Base-by-base conservation (phyloP, 345 rosid genomes). In the Clarkia xantiana region DNA sequence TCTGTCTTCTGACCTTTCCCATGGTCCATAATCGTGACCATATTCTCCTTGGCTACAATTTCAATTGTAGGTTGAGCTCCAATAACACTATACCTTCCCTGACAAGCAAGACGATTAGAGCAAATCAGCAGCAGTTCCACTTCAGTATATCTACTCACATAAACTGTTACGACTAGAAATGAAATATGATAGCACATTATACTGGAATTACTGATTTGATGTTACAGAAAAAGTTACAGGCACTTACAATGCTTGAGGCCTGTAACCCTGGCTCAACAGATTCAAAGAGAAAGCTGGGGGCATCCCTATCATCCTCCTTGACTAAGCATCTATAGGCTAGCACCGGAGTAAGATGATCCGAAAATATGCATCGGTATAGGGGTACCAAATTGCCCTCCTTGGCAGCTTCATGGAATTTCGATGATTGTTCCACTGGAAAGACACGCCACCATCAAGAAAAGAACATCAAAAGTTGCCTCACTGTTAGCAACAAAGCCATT, bases 21-120 rank as follows among this genome's bases (percentile, higher is more conserved):
- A 54, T 90, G 94, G 58, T 90, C 87, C 94, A 86, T 67, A 34
- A 81, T 61, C 4, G 96, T 79, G 45, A 90, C 96, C 70, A 76
- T 65, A 56, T 83, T 83, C 53, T 79, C 96, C 68, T 77, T 86
- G 1, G 89, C 94, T 17, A 86, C 77, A 1, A 90, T 82, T 47
- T 90, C 97, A 2, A 90, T 78, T 3, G 84, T 76, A 0, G 97
- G 97, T 53, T 83, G 97, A 54, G 97, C 94, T 63, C 96, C 97
- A 50, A 90, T 53, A 19, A 90, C 63, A 69, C 97, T 90, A 62
- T 74, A 90, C 66, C 93, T 68, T 29, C 96, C 96, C 96, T 86
- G 62, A 42, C 42, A 67, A 1, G 36, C 36, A 29, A 18, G 40
- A 51, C 3, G 20, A 18, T 10, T 20, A 41, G 14, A 51, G 39